phyloP scores from a whole-genome alignment of 169 alveolate genomes.

The Cryptosporidium bovis region DNA sequence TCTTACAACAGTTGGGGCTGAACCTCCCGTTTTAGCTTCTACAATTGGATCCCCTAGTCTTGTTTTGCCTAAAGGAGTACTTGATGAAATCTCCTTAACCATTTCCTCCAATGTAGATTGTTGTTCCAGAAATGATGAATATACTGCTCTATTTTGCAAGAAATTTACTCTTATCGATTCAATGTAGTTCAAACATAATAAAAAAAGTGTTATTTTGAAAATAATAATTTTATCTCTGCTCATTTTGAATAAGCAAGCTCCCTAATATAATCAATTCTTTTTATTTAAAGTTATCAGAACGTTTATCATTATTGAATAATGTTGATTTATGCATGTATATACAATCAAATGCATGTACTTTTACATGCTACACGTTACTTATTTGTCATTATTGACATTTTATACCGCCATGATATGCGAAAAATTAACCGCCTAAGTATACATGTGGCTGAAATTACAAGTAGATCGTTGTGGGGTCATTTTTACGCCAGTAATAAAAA shows the following conservation, averaged over 20 bases:
- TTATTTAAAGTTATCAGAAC: background rate
- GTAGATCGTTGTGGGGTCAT: slow-evolving; percentile 76
- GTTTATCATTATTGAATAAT: background rate
- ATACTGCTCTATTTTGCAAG: slow-evolving; percentile 24
- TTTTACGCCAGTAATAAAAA: slow-evolving; percentile 65
- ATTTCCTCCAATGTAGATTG: slow-evolving; percentile 59
- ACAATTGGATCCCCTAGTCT: slow-evolving; percentile 26
- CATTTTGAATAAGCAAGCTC: slow-evolving; percentile 15
- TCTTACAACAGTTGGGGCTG: slow-evolving; percentile 63
- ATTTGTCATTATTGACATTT: background rate
- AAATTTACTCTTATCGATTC: slow-evolving; percentile 42
- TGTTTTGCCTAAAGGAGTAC: slow-evolving; percentile 38
- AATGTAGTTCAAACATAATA: background rate
- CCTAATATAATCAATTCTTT: background rate
- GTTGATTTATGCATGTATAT: slow-evolving; percentile 1
- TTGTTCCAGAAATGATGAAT: slow-evolving; percentile 53
- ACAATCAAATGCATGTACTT: background rate
- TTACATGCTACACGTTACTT: slow-evolving; percentile 56
- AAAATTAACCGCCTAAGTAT: slow-evolving; percentile 48
- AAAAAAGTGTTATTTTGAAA: slow-evolving; percentile 10
- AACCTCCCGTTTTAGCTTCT: slow-evolving; percentile 21
- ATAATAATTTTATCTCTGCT: background rate
- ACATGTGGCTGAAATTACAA: slow-evolving; percentile 72
- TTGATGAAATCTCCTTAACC: slow-evolving; percentile 66
- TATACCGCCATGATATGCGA: slow-evolving; percentile 35